Evolutionary conservation across 1,284 basidiomycete species (phyloP), one percentile per base, ranked within the genome.

Genomic region (Erythrobasidium hasegawianum): DNA sequence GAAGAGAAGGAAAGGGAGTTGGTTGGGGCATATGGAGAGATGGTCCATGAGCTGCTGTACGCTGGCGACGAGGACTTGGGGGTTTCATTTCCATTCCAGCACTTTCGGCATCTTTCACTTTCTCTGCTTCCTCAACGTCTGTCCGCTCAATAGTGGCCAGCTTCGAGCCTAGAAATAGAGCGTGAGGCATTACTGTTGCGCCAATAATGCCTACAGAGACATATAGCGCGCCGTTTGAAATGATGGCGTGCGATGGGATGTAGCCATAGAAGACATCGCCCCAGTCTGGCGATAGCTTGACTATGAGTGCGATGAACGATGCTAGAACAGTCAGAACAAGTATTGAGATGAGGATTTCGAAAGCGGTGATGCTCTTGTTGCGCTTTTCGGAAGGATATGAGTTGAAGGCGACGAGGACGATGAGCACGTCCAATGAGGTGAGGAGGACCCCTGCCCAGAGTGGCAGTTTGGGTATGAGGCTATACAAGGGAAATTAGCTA

Each of bases 121-220:
- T 67, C 22, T 71, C 68, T 3, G 65, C 64, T 11, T 67, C 67
- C 0, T 68, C 70, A 16, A 20, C 50, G 4, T 49, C 72, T 11
- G 81, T 75, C 57, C 91, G 81, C 70, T 92, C 86, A 73, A 92
- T 86, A 0, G 88, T 89, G 1, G 89, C 87, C 18, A 95, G 82
- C 40, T 87, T 85, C 1, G 89, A 91, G 10, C 92, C 93, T 7
- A 97, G 81, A 79, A 91, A 94, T 22, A 97, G 81, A 50, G 88
- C 87, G 76, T 97, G 94, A 81, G 70, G 74, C 73, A 86, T 92
- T 49, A 90, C 85, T 0, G 89, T 91, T 1, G 89, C 88, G 20
- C 89, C 89, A 11, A 90, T 76, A 67, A 90, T 33, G 33, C 82
- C 82, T 26, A 83, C 80, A 13, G 89, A 87, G 8, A 87, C 86